Evolutionary conservation across 441 rosid species (phyloP), one percentile per base, ranked within the genome.

Genomic region (Mallotus japonicus): DNA sequence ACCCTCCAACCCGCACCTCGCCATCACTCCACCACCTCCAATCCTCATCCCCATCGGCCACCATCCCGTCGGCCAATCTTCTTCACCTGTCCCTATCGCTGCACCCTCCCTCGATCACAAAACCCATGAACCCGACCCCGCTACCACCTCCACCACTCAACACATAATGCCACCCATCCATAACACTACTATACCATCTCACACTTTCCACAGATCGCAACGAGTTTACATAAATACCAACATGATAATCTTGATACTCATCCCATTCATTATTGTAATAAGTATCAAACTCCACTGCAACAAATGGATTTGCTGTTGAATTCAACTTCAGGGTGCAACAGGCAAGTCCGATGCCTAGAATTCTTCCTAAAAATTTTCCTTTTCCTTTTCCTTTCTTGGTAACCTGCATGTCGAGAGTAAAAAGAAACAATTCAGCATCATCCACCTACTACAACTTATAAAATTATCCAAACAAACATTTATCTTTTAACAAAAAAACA

Each of bases 341-440:
- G 12, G 71, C 71, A 17, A 68, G 62, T 10, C 62, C 71, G 34
- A 68, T 22, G 0, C 70, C 70, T n/a, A n/a, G 49, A 69, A 69
- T 61, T 75, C 76, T 62, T 73, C 51, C 73, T 46, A 51, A 37
- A 20, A 68, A 70, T 1, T 67, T 46, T 59, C 46, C 53, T 51
- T 20, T 57, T 28, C n/a, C n/a, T n/a, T n/a, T n/a, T n/a, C n/a
- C 32, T 8, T 11, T n/a, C n/a, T n/a, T n/a, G n/a, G 62, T 53
- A 58, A 37, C 84, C 87, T 80, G 85, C 81, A 76, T 57, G 62
- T 65, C 17, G 19, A 32, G 13, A 9, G 11, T 8, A 17, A 6
- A 19, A 42, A 3, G 10, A 32, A 32, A 32, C 37, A 32, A 32
- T 17, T 46, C 14, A 16, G 50, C 17, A 46, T 37, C 42, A 7